Conservation (phyloP, 495 filamentous ascomycete genomes). For the Hyphodiscus hymeniophilus region DNA sequence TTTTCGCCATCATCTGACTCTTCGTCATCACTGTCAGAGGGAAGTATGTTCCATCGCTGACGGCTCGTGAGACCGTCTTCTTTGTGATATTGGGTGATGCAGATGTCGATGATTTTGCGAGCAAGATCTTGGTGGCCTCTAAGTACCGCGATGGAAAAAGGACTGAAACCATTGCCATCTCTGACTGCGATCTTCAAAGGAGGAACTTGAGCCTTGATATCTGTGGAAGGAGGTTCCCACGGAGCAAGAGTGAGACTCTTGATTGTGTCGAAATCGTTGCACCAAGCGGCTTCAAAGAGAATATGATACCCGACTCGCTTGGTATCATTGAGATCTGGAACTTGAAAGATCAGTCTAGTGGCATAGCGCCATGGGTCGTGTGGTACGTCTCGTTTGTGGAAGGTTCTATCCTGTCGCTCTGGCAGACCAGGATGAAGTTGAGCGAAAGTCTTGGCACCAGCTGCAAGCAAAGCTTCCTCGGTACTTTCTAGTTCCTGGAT, state of each 20-base stretch:
- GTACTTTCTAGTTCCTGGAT: conserved; percentile 43
- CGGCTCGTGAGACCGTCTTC: conserved; percentile 29
- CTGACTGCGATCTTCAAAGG: conserved; percentile 54
- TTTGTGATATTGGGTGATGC: conserved; percentile 53
- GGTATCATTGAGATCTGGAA: conserved; percentile 41
- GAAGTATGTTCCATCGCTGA: conserved; percentile 39
- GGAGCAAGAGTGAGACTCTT: conserved; percentile 37
- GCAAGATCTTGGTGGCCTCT: conserved; percentile 54
- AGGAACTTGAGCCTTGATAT: conserved; percentile 18
- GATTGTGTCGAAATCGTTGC: conserved; percentile 52
- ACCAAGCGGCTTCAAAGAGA: conserved; percentile 61
- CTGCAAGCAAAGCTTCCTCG: conserved; percentile 41
- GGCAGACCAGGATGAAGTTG: conserved; percentile 51
- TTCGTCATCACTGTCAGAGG: conserved; percentile 28
- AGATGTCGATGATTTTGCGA: conserved; percentile 56
- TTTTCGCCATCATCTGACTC: conserved; percentile 53
- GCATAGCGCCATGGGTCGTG: conserved; percentile 30
- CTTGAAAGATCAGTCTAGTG: conserved; percentile 38
- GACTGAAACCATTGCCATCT: conserved; percentile 37
- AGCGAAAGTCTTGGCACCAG: conserved; percentile 54
- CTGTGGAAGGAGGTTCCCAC: conserved; percentile 18
- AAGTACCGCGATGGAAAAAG: conserved; percentile 57
- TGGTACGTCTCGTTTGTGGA: conserved; percentile 1
- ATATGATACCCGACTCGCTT: conserved; percentile 48
- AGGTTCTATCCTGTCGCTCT: conserved; percentile 1